Conservation (phyloP, 495 filamentous ascomycete genomes). For the Oleoguttula mirabilis region DNA sequence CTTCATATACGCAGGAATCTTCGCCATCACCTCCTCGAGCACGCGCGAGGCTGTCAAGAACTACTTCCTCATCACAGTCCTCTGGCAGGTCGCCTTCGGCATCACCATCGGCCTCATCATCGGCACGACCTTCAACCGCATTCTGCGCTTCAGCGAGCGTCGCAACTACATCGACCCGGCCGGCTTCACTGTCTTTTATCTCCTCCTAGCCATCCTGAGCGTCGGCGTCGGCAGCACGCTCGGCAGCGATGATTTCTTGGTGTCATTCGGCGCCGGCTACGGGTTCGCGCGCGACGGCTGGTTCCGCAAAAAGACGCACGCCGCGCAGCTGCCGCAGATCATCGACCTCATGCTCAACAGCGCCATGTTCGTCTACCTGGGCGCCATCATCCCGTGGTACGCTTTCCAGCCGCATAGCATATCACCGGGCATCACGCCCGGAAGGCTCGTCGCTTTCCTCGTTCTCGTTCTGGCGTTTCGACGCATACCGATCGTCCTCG, state of each 20-base stretch:
- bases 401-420: constrained; percentile 27
- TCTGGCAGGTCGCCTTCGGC: constrained; percentile 39
- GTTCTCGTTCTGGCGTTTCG: constrained; percentile 35
- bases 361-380: constrained; percentile 40
- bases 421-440: constrained; percentile 29
- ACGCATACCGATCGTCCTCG: constrained; percentile 36
- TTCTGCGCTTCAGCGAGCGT: constrained; percentile 30
- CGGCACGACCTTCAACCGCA: constrained; percentile 30
- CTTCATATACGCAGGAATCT: constrained; percentile 37
- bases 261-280: constrained; percentile 39
- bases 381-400: constrained; percentile 38
- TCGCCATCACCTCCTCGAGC: constrained; percentile 24
- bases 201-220: constrained; percentile 37
- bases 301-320: constrained; percentile 34
- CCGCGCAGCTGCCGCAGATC: constrained; percentile 32
- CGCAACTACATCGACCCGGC: constrained; percentile 30
- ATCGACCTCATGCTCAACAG: constrained; percentile 39
- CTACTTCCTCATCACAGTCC: constrained; percentile 37
- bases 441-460: constrained; percentile 32
- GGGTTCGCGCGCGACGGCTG: constrained; percentile 39
- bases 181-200: constrained; percentile 39
- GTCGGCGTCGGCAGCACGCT: constrained; percentile 37
- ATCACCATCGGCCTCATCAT: constrained; percentile 32
- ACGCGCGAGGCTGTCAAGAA: constrained; percentile 29
- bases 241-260: constrained; percentile 40